phyloP scores from a whole-genome alignment of 2,329 filamentous ascomycete genomes.

The Arthrobotrys entomopaga region DNA sequence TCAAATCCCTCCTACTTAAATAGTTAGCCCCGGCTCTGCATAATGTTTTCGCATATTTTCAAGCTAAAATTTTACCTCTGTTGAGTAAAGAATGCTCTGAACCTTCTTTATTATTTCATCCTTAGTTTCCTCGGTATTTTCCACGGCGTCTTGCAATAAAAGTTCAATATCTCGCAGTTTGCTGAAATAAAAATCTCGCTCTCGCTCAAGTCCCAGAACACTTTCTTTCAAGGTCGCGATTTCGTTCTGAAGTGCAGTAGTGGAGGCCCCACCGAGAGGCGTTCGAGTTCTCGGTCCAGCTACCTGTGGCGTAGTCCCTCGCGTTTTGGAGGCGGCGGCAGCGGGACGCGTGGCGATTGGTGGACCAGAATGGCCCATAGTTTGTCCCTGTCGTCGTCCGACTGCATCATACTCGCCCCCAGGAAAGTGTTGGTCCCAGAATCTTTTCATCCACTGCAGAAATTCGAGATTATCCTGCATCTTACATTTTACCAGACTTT shows the following conservation, averaged over 20 bases:
- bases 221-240: conserved; percentile 92
- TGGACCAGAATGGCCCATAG: conserved; percentile 66
- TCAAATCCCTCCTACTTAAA: conserved; percentile 75
- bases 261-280: conserved; percentile 66
- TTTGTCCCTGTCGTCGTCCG: conserved; percentile 80
- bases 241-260: conserved; percentile 81
- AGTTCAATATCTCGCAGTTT: conserved; percentile 97
- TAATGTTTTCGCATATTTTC: not conserved
- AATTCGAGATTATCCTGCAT: conserved; percentile 99
- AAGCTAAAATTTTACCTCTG: conserved; percentile 70
- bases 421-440: conserved; percentile 98
- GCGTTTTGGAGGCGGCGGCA: conserved; percentile 62
- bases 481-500: conserved; percentile 93
- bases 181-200: conserved; percentile 99
- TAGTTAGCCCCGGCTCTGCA: conserved; percentile 9
- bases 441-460: conserved; percentile 93
- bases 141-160: conserved; percentile 89
- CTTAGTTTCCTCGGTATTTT: conserved; percentile 91
- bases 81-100: conserved; percentile 95
- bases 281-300: conserved; percentile 62
- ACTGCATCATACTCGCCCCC: conserved; percentile 97
- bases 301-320: conserved; percentile 63
- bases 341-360: conserved; percentile 60
- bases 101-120: conserved; percentile 93
- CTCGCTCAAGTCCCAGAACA: conserved; percentile 90